These are phyloP conservation scores for Scenedesmus sp. DNA, from an alignment of 163 green algal genomes.

Conservation along the genomic window DNA sequence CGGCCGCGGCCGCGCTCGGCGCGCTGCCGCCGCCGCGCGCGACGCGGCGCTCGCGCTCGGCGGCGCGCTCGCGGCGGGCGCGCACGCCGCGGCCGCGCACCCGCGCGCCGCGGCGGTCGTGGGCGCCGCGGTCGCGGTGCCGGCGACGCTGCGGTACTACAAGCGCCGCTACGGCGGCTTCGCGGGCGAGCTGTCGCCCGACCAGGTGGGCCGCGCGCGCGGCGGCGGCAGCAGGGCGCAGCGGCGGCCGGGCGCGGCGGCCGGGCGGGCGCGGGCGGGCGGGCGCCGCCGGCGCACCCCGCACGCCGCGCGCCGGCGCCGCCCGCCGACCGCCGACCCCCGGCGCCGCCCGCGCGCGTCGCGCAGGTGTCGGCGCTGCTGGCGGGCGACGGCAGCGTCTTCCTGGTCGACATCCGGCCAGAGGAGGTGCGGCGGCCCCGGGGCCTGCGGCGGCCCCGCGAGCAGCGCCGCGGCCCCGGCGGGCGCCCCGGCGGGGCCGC, in stretches of 20 bases:
- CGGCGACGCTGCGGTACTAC: slow-evolving; percentile 18
- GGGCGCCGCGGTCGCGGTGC: slow-evolving; percentile 23
- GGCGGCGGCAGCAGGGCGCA: too few species aligned
- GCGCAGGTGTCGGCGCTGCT: slow-evolving; percentile 27
- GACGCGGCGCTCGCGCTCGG: slow-evolving; percentile 35
- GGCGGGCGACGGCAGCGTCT: slow-evolving; percentile 8
- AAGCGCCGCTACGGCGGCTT: slow-evolving; percentile 40
- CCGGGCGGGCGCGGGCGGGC: too few species aligned
- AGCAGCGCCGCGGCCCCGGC: too few species aligned
- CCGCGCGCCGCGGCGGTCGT: slow-evolving; percentile 15
- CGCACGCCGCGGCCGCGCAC: slow-evolving; percentile 13
- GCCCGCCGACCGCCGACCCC: too few species aligned
- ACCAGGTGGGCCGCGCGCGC: slow-evolving; percentile 7
- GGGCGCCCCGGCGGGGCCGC: too few species aligned
- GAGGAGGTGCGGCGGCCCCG: too few species aligned
- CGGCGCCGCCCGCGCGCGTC: too few species aligned
- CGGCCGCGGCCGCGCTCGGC: slow-evolving; percentile 8
- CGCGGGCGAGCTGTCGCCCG: slow-evolving; percentile 36
- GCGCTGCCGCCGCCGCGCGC: slow-evolving; percentile 29
- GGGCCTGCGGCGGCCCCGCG: too few species aligned
- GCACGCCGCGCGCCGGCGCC: too few species aligned
- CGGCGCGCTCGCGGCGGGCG: slow-evolving; percentile 10
- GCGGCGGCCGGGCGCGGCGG: too few species aligned
- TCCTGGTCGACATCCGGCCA: slow-evolving; percentile 41
- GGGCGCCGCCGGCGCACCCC: too few species aligned